Evolutionary conservation across 2,329 filamentous ascomycete genomes (phyloP), one percentile per base, ranked within the genome.

Genomic region (Hypoxylon sp.): DNA sequence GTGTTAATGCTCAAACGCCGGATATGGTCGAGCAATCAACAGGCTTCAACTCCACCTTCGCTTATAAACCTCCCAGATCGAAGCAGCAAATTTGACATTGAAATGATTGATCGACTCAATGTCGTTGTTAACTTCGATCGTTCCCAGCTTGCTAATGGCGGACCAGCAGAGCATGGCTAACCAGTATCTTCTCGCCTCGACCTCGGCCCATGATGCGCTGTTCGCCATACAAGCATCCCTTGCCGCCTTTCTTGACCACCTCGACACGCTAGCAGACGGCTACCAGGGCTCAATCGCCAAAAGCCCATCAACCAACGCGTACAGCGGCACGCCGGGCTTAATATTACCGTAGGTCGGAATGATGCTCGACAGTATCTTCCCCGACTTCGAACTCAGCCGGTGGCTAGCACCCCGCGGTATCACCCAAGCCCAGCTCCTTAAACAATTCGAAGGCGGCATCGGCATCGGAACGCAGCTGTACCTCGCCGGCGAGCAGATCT

Each of bases 201-300:
- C 77, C 1, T 71, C 76, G 8, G 82, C 80, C 1, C 77, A 78
- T 50, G 83, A 85, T 67, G 55, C 81, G 0, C 70, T 80, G 1
- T 79, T 82, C 59, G 76, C 80, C 1, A 66, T 83, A 0, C 56
- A 73, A 15, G 82, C 83, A 0, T 80, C 80, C 0, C 75, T 74
- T 13, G 64, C 64, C 11, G 79, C 80, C 0, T 85, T 83, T 59
- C 72, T 78, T 0, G 69, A 70, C 1, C 65, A 71, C 1, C 68
- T 80, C 1, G 73, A 68, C 1, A 47, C 68, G 6, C 72, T 76
- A 32, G 64, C 76, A 0, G 52, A 71, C 0, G 79, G 79, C 0
- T 81, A 78, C 51, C 70, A 77, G 2, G 80, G 79, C 6, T 69
- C 76, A 7, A 65, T 81, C 6, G 72, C 78, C 1, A 71, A 58